phyloP scores from a whole-genome alignment of 2,329 filamentous ascomycete species.

The Ophiocordyceps camponoti-saundersi region DNA sequence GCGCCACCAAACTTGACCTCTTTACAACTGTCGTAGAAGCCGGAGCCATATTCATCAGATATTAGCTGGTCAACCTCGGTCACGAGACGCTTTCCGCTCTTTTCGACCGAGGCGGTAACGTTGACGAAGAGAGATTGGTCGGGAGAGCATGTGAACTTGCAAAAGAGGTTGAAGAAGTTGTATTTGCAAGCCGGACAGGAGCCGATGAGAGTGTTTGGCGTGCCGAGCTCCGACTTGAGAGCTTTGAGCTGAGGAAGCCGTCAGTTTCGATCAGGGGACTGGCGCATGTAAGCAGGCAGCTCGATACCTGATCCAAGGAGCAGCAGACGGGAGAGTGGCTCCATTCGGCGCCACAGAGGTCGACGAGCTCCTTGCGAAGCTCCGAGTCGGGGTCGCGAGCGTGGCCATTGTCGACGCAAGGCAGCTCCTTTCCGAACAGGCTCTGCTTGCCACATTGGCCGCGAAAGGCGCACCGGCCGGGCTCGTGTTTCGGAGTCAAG shows the following conservation, averaged over 20 bases:
- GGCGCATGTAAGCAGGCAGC: not conserved
- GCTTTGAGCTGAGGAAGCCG: conserved; percentile 43
- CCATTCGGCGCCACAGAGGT: conserved; percentile 82
- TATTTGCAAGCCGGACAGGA: conserved; percentile 93
- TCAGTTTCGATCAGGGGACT: not conserved
- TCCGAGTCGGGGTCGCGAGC: conserved; percentile 58
- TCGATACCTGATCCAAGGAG: conserved; percentile 51
- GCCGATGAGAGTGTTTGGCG: conserved; percentile 75
- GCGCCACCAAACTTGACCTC: conserved; percentile 96
- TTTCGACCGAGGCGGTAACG: conserved; percentile 57
- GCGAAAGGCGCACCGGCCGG: conserved; percentile 76
- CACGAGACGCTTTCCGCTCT: conserved; percentile 45
- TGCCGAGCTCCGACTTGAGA: conserved; percentile 69
- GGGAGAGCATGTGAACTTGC: conserved; percentile 94
- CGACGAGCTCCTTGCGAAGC: conserved; percentile 61
- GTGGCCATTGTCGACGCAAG: conserved; percentile 79
- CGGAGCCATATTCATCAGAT: conserved; percentile 65
- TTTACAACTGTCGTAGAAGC: conserved; percentile 95
- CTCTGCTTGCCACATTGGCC: conserved; percentile 84
- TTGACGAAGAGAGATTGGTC: conserved; percentile 94
- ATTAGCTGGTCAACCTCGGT: conserved; percentile 84
- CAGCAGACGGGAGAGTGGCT: conserved; percentile 73
- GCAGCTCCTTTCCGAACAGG: conserved; percentile 77
- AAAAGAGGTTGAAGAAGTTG: conserved; percentile 98
- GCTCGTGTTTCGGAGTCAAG: conserved; percentile 53